Conservation (phyloP, 2,329 filamentous ascomycete species). For the Penicillium hesseltinei region DNA sequence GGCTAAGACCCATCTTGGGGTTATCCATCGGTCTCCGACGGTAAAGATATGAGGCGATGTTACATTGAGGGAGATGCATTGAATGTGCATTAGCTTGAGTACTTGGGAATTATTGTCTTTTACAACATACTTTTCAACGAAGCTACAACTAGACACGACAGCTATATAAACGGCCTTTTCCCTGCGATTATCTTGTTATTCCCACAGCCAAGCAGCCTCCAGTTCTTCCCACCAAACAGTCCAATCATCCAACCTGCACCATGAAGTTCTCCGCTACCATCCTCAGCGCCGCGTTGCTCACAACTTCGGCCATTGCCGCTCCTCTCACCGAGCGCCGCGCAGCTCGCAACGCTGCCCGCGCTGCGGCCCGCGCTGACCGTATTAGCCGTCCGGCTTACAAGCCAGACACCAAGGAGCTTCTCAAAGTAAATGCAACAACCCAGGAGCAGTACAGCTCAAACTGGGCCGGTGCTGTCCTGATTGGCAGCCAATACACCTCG, state of each 20-base stretch:
- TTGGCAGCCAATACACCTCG: constrained; percentile 49
- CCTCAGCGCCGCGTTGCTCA: constrained; percentile 40
- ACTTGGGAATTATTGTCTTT: neutral
- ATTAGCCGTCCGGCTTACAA: constrained; percentile 33
- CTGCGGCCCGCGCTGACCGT: constrained; percentile 24
- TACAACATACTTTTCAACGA: neutral
- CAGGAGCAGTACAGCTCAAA: constrained; percentile 52
- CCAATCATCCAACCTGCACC: constrained; percentile 18
- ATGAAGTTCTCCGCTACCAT: constrained; percentile 53
- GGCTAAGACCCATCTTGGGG: neutral
- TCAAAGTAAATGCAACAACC: constrained; percentile 34
- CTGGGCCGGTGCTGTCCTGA: constrained; percentile 59
- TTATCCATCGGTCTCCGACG: constrained; percentile 4
- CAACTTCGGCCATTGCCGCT: constrained; percentile 47
- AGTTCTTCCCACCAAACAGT: neutral
- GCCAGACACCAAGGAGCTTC: constrained; percentile 25
- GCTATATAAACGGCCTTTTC: neutral
- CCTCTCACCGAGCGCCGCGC: constrained; percentile 44
- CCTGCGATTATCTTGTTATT: neutral
- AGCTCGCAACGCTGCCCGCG: constrained; percentile 28
- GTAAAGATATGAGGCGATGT: neutral
- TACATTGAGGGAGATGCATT: neutral
- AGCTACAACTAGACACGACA: neutral
- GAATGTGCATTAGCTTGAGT: neutral
- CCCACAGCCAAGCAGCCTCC: neutral